Base-by-base conservation (phyloP, 176 grass and related monocot species). In the Zizania latifolia region DNA sequence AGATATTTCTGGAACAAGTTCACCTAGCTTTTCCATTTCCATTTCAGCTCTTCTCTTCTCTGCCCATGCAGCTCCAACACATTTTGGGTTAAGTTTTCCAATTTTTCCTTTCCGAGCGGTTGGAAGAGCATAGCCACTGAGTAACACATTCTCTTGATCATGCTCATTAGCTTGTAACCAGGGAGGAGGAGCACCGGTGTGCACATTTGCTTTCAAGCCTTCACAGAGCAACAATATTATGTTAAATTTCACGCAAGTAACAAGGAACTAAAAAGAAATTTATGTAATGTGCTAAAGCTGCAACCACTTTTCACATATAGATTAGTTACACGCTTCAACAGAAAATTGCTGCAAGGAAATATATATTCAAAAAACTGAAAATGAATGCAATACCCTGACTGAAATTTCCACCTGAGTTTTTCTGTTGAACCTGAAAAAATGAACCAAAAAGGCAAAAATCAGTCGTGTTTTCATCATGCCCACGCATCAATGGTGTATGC, bases 31-130 rank as follows among this genome's bases (percentile, higher is more conserved):
- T 78, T 99, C 89, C 84, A 80, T 82, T 63, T 94, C 84, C 65
- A 99, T 83, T 79, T 99, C 91, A 67, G 84, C 79, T 86, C 86
- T 85, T 79, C 89, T 89, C 89, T 78, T 94, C 55, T 94, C 91
- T 36, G 91, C 89, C 95, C 95, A 99, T 83, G 92, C 86, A 45
- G 95, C 91, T 84, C 91, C 95, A 68, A 99, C 95, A 46, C 89
- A 82, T 41, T 94, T 99, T 72, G 95, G 89, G 72, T 99, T 99
- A 38, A 99, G 80, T 78, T 88, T 94, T 60, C 27, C 75, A 10
- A 40, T 86, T 75, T 90, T 92, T 48, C 68, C 75, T 88, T 83
- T 73, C 55, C 5, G 13, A 64, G 53, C 78, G 57, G 72, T 58
- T 51, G 15, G 15, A 69, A 72, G 38, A 30, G 58, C 37, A 40